Evolutionary conservation across 2,329 filamentous ascomycete genomes (phyloP).

Genomic region (Orbilia ellipsospora): DNA sequence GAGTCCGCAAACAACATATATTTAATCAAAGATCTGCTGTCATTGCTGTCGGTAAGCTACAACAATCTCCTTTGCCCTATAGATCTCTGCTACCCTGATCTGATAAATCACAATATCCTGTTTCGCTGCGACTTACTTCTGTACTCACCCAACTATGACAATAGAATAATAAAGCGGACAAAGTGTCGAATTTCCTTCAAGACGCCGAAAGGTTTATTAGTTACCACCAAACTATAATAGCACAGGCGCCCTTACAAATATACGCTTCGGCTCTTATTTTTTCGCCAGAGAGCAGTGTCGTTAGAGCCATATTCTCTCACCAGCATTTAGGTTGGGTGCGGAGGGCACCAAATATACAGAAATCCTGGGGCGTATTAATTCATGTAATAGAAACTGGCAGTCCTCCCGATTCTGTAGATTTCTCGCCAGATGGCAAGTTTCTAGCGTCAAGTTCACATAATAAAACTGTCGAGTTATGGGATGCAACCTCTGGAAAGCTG

Average conservation of each 20-base stretch:
- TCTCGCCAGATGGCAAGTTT: background rate
- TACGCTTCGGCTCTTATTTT: conserved; percentile 32
- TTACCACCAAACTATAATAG: conserved; percentile 22
- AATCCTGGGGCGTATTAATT: background rate
- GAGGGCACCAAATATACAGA: background rate
- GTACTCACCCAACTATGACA: background rate
- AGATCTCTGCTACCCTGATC: background rate
- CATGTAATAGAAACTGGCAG: background rate
- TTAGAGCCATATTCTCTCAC: conserved; percentile 14
- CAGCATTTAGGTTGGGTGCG: conserved; percentile 14
- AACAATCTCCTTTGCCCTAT: too few species aligned
- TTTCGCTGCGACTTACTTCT: background rate
- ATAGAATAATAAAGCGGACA: background rate
- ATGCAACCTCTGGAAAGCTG: conserved; percentile 60
- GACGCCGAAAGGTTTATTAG: conserved; percentile 20
- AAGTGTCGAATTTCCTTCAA: background rate
- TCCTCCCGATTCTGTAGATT: background rate
- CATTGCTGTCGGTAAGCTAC: conserved; percentile 13
- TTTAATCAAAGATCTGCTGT: conserved; percentile 12
- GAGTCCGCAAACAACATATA: conserved; percentile 6
- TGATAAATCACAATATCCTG: too few species aligned
- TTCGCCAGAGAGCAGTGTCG: conserved; percentile 15
- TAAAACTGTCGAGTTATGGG: conserved; percentile 4
- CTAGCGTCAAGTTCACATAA: conserved; percentile 25
- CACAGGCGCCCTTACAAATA: conserved; percentile 18